Evolutionary conservation across 257 asterid species (phyloP), one percentile per base, ranked within the genome.

Genomic region (Cruciata laevipes): DNA sequence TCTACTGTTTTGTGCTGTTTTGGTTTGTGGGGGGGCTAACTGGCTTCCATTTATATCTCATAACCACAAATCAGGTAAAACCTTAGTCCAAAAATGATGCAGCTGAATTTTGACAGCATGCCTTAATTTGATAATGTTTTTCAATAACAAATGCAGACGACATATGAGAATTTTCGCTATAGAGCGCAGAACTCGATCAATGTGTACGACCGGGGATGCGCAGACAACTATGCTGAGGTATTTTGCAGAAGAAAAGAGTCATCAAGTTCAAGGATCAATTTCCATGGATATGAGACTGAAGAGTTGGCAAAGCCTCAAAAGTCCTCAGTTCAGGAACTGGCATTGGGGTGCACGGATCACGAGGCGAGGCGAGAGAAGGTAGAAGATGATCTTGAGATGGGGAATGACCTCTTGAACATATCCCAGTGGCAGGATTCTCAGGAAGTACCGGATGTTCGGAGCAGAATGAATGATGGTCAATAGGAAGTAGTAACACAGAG

Each of bases 11-110:
- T 51, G 63, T 90, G 0, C 78, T 83, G 21, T 80, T 85, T 53
- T 87, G 96, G 97, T 90, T 90, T 65, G 90, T 90, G 27, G 97
- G 97, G 24, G 95, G 96, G 61, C 94, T 87, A 66, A 90, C 95
- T 11, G 81, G 86, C 30, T 90, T 90, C 69, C 97, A 90, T 82
- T 57, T 86, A 51, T 87, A 86, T 71, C 84, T 86, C 64, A 82
- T 86, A 16, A 61, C 85, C 72, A 67, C 89, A 69, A 86, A 86
- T 74, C 96, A 87, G 92, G 97, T 89, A 62, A 47, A 63, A 49
- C 58, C 44, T 25, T 1, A 14, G 69, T 31, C 71, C 18, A 35
- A 20, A 37, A 20, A 30, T n/a, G 0, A 24, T 63, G 35, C 32
- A 18, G 65, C 18, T 5, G 13, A 25, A 14, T 23, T 58, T 40